Evolutionary conservation across 78 protist species (phyloP).

Genomic region (Diacronema lutheri): DNA sequence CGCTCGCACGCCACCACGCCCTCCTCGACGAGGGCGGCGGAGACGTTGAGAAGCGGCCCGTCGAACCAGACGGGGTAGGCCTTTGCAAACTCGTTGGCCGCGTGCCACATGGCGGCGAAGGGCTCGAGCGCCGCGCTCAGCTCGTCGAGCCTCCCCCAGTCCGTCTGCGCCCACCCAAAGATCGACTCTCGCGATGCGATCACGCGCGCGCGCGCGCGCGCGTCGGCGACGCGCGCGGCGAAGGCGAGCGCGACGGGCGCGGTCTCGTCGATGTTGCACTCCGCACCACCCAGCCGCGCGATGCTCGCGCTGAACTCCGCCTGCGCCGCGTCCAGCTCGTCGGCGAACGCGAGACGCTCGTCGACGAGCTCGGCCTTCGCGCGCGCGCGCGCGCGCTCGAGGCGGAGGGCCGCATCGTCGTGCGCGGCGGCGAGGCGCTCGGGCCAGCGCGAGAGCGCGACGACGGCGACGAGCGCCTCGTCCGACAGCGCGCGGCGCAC

Average conservation of each 20-base stretch:
- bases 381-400: not conserved
- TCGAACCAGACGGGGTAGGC: slow-evolving; percentile 10
- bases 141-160: slow-evolving; percentile 32
- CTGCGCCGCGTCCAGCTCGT: slow-evolving; percentile 24
- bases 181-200: slow-evolving; percentile 48
- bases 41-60: slow-evolving; percentile 19
- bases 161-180: slow-evolving; percentile 31
- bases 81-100: slow-evolving; percentile 19
- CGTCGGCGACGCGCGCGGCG: not conserved
- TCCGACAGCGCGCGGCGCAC: not conserved
- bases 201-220: not conserved
- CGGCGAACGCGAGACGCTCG: slow-evolving; percentile 24
- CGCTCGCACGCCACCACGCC: not conserved
- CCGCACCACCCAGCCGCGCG: not conserved
- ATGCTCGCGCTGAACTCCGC: slow-evolving; percentile 1
- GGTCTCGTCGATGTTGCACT: slow-evolving; percentile 15
- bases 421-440: not conserved
- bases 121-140: slow-evolving; percentile 55
- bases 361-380: slow-evolving; percentile 27
- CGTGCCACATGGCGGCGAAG: slow-evolving; percentile 54
- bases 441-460: slow-evolving; percentile 20
- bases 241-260: slow-evolving; percentile 38
- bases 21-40: slow-evolving; percentile 44
- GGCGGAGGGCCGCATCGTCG: not conserved
- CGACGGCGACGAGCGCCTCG: not conserved